A percentile compares a stretch with the other conserved stretches of the same genome.
phyloP scores from a whole-genome alignment of 805 yeast genomes.

The Cyberlindnera xishuangbannaensis region DNA sequence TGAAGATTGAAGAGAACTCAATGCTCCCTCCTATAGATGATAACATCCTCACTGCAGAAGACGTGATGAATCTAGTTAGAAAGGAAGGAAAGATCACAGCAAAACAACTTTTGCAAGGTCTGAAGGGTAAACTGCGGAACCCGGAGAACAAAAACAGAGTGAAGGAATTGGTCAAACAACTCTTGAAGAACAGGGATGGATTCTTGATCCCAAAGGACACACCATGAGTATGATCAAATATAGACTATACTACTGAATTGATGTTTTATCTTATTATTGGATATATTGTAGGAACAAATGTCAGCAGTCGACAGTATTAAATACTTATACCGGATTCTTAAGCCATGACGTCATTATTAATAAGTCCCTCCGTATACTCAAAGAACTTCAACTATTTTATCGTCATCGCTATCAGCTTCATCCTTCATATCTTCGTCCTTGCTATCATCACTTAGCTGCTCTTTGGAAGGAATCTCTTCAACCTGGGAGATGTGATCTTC shows the following conservation, averaged over 20 bases:
- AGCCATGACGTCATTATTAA: too few relatives aligned
- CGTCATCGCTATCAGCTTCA: constrained; percentile 24
- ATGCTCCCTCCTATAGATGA: constrained; percentile 9
- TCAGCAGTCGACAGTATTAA: too few relatives aligned
- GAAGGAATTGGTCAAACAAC: constrained; percentile 49
- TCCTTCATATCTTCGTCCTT: constrained; percentile 24
- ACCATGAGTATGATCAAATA: too few relatives aligned
- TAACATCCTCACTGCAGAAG: constrained; percentile 52
- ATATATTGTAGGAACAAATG: not conserved
- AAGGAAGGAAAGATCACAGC: constrained; percentile 41
- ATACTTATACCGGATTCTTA: too few relatives aligned
- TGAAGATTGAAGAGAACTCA: constrained; percentile 10
- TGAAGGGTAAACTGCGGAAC: constrained; percentile 60
- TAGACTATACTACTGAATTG: too few relatives aligned
- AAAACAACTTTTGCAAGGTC: constrained; percentile 54
- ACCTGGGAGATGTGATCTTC: constrained; percentile 47
- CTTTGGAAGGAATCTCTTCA: constrained; percentile 46
- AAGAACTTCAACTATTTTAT: constrained; percentile 13
- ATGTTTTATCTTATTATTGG: too few relatives aligned
- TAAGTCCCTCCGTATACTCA: too few relatives aligned
- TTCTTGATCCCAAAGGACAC: constrained; percentile 24
- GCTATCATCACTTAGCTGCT: constrained; percentile 35
- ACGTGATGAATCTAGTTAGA: constrained; percentile 60
- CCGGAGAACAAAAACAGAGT: constrained; percentile 58
- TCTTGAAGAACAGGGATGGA: constrained; percentile 43